phyloP scores from a whole-genome alignment of 2,329 filamentous ascomycete genomes.

The Apiospora koreana region DNA sequence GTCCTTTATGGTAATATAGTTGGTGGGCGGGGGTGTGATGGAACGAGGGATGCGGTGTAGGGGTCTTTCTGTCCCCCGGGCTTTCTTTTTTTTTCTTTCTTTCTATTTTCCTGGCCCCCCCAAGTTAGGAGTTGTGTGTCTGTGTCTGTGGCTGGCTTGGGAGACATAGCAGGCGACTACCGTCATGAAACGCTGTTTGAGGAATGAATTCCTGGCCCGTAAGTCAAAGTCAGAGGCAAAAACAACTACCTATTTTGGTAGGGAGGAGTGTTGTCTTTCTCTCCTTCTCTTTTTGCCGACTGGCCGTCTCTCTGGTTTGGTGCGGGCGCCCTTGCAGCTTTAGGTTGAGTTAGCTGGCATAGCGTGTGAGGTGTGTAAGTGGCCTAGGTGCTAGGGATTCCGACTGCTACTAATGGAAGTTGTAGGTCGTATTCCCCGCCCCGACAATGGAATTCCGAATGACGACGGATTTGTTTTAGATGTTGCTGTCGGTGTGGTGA shows the following conservation, averaged over 20 bases:
- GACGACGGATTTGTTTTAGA: background rate
- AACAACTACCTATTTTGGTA: background rate
- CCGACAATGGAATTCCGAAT: background rate
- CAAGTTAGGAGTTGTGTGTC: background rate
- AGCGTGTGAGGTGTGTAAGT: background rate
- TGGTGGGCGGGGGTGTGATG: background rate
- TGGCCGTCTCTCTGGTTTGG: background rate
- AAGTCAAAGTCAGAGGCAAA: background rate
- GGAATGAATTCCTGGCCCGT: background rate
- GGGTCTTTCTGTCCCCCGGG: background rate
- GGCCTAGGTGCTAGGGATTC: background rate
- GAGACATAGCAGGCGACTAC: background rate
- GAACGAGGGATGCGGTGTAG: conserved; percentile 6
- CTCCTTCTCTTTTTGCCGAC: background rate
- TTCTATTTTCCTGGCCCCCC: background rate
- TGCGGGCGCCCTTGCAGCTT: background rate
- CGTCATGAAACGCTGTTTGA: background rate
- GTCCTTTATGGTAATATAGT: background rate
- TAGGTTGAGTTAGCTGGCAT: background rate
- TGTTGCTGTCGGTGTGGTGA: background rate
- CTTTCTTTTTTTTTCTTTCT: background rate
- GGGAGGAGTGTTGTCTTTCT: background rate
- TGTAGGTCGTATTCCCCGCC: background rate
- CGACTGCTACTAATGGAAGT: background rate
- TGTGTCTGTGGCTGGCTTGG: background rate